A percentile compares a stretch with the other conserved stretches of the same genome.
These are phyloP conservation scores for Fremontodendron californicum DNA, from an alignment of 345 rosid genomes.

Conservation along the genomic window DNA sequence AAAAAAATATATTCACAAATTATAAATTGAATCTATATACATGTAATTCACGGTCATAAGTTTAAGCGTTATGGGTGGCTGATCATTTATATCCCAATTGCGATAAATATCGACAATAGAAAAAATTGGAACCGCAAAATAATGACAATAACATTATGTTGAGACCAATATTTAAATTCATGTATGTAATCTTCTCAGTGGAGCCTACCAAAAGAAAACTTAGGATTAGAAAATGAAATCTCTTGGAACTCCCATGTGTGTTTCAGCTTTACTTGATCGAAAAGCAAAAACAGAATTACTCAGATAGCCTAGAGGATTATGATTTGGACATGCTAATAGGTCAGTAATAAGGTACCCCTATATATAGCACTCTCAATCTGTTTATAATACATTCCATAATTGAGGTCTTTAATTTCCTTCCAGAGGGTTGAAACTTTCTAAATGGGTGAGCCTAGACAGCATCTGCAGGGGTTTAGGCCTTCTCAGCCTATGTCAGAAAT, in stretches of 20 bases:
- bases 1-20: too few relatives aligned
- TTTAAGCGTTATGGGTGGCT: too few relatives aligned
- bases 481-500: slow-evolving; percentile 23
- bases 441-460: slow-evolving; percentile 32
- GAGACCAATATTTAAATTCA: too few relatives aligned
- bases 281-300: slow-evolving; percentile 22
- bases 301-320: slow-evolving; percentile 9
- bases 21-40: too few relatives aligned
- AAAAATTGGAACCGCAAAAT: too few relatives aligned
- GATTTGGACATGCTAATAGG: not conserved
- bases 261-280: slow-evolving; percentile 25
- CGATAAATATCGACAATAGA: too few relatives aligned
- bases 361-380: not conserved
- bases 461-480: slow-evolving; percentile 28
- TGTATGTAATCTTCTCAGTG: not conserved
- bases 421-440: not conserved
- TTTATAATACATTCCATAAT: slow-evolving; percentile 9
- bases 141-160: too few relatives aligned
- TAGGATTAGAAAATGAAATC: slow-evolving; percentile 28
- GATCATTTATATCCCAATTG: too few relatives aligned
- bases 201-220: slow-evolving; percentile 25
- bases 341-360: slow-evolving; percentile 1
- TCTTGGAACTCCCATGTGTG: slow-evolving; percentile 16
- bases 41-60: too few relatives aligned
- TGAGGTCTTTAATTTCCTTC: not conserved